Percentiles rank a stretch among this genome's conserved stretches.
Evolutionary conservation across 352 stramenopile species (phyloP).

Genomic region (Pythium grandisporangium): DNA sequence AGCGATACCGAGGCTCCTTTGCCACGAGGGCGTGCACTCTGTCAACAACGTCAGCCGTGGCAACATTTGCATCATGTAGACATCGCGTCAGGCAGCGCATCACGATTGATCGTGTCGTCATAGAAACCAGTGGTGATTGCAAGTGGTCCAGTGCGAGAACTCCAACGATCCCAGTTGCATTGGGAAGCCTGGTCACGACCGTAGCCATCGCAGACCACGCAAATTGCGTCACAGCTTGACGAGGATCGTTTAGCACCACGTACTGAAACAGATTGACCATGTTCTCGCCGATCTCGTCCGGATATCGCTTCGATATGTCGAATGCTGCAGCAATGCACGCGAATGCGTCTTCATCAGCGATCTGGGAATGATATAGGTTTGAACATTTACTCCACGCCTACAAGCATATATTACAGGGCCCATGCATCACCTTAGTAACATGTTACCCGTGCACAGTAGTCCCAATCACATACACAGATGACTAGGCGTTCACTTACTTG

Average conservation of each 20-base stretch:
- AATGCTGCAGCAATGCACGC: conserved; percentile 1
- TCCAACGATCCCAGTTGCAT: neutral
- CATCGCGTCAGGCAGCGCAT: neutral
- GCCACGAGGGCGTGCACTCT: too few relatives aligned
- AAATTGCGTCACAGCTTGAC: neutral
- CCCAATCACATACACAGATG: too few relatives aligned
- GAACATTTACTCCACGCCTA: conserved; percentile 34
- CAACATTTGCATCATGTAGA: neutral
- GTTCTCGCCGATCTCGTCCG: neutral
- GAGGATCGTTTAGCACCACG: conserved; percentile 3
- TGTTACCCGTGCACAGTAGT: conserved; percentile 4
- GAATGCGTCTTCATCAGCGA: conserved; percentile 2
- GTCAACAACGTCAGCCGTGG: neutral
- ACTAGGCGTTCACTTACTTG: too few relatives aligned
- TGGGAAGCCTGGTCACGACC: neutral
- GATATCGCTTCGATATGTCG: neutral
- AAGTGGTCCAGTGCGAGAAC: neutral
- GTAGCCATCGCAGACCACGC: neutral
- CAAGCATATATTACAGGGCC: neutral
- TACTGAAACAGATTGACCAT: conserved; percentile 1
- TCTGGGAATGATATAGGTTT: conserved; percentile 21
- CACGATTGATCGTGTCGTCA: neutral
- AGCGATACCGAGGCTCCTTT: too few relatives aligned
- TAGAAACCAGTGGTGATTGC: neutral
- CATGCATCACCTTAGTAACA: neutral